Conservation (phyloP, 2,329 filamentous ascomycete species). For the Bertia moriformis region DNA sequence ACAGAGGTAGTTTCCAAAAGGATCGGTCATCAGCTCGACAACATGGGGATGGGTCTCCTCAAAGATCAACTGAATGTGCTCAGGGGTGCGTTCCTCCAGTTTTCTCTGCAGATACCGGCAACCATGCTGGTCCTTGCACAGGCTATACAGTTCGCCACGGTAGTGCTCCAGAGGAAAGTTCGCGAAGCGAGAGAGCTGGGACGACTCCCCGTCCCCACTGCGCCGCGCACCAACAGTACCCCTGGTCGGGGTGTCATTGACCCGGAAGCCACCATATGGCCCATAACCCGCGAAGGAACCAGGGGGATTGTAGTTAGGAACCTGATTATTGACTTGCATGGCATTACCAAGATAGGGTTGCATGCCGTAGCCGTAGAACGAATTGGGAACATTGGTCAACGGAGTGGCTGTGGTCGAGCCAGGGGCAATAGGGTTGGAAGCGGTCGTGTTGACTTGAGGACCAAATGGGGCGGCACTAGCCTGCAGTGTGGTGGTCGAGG, state of each 20-base stretch:
- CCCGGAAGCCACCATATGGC: not conserved
- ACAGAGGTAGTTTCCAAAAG: constrained; percentile 97
- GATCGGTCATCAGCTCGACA: constrained; percentile 95
- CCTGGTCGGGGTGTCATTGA: not conserved
- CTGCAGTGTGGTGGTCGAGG: constrained; percentile 29
- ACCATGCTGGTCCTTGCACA: constrained; percentile 97
- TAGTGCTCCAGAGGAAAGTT: constrained; percentile 72
- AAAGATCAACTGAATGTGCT: constrained; percentile 85
- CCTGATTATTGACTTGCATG: not conserved
- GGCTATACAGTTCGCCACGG: constrained; percentile 67
- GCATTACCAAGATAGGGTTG: not conserved
- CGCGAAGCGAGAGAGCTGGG: constrained; percentile 65
- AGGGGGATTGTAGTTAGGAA: not conserved
- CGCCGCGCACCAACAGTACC: not conserved
- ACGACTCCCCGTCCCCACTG: constrained; percentile 12
- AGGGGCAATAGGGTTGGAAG: not conserved
- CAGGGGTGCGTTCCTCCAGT: constrained; percentile 73
- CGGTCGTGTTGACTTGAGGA: not conserved
- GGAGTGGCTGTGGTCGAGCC: no score
- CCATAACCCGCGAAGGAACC: not conserved
- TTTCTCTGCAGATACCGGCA: constrained; percentile 96
- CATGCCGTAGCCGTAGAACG: not conserved
- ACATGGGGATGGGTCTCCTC: constrained; percentile 85
- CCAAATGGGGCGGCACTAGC: constrained; percentile 57
- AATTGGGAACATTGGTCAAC: not conserved